Percentiles rank a stretch among this genome's conserved stretches.
phyloP scores from a whole-genome alignment of 2,329 filamentous ascomycete species.

The Gremmenia infestans region DNA sequence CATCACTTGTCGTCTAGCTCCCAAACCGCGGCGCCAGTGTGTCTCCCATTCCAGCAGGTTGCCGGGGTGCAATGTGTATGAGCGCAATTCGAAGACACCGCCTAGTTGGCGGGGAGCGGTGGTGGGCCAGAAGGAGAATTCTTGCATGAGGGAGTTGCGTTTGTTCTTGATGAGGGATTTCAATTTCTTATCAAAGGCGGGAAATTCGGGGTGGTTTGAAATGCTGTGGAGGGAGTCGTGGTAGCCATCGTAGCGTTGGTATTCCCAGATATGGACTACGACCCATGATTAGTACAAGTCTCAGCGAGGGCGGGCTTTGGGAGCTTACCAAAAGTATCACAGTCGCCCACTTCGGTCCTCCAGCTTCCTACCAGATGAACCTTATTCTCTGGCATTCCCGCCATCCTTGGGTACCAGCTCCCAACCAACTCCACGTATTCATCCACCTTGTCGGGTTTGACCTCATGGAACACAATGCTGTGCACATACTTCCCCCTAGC shows the following conservation, averaged over 20 bases:
- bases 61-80: slow-evolving; percentile 92
- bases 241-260: slow-evolving; percentile 94
- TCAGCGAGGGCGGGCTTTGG: neutral
- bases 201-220: slow-evolving; percentile 74
- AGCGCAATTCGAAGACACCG: slow-evolving; percentile 91
- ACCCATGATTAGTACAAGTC: neutral
- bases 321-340: slow-evolving; percentile 83
- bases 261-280: slow-evolving; percentile 98
- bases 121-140: slow-evolving; percentile 99
- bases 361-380: slow-evolving; percentile 96
- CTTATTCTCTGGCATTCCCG: slow-evolving; percentile 78
- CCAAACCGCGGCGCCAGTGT: slow-evolving; percentile 90
- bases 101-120: slow-evolving; percentile 84
- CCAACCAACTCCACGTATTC: slow-evolving; percentile 90
- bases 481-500: slow-evolving; percentile 98
- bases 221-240: slow-evolving; percentile 87
- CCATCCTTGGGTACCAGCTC: slow-evolving; percentile 88
- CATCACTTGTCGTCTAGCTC: slow-evolving; percentile 93
- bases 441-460: slow-evolving; percentile 91
- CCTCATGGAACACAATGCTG: slow-evolving; percentile 93
- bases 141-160: slow-evolving; percentile 91
- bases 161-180: slow-evolving; percentile 81
- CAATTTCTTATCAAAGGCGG: slow-evolving; percentile 78
- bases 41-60: slow-evolving; percentile 98
- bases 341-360: slow-evolving; percentile 96